These are phyloP conservation scores for Phytophthora pistaciae DNA, from an alignment of 352 stramenopile species.

Conservation along the genomic window DNA sequence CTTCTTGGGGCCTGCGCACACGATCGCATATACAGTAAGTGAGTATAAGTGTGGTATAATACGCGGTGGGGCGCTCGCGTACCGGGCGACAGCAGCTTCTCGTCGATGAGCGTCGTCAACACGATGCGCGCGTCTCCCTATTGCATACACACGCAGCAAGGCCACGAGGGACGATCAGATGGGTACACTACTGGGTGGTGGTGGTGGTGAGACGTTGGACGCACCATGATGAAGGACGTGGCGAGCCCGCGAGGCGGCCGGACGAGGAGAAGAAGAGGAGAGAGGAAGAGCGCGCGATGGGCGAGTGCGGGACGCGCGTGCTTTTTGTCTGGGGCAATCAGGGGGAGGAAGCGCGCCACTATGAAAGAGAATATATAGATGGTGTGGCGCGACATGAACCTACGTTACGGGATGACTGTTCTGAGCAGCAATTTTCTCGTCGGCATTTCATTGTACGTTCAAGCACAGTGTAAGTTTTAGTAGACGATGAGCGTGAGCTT, in stretches of 20 bases:
- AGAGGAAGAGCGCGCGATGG: neutral
- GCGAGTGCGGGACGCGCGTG: neutral
- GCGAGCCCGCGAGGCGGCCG: neutral
- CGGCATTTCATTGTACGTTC: no score
- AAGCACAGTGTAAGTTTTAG: no score
- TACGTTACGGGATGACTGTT: neutral
- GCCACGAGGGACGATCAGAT: neutral
- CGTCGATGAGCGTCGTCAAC: slow-evolving; percentile 69
- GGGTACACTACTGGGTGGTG: neutral
- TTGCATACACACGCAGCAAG: neutral
- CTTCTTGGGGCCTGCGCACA: slow-evolving; percentile 59
- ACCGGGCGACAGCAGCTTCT: slow-evolving; percentile 75
- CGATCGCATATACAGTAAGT: neutral
- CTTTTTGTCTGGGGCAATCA: neutral
- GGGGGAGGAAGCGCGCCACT: neutral
- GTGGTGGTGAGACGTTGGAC: neutral
- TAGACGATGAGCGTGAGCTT: no score
- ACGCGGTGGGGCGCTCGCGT: neutral
- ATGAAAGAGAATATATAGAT: neutral
- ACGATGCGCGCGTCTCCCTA: slow-evolving; percentile 75
- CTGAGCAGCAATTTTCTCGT: no score
- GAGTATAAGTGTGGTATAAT: neutral
- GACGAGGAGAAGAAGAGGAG: neutral
- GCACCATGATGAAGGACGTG: neutral
- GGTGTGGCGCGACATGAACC: neutral